A percentile compares a stretch with the other conserved stretches of the same genome.
Conservation (phyloP, 129 eudicot genomes). For the Gnaphalium uliginosum region DNA sequence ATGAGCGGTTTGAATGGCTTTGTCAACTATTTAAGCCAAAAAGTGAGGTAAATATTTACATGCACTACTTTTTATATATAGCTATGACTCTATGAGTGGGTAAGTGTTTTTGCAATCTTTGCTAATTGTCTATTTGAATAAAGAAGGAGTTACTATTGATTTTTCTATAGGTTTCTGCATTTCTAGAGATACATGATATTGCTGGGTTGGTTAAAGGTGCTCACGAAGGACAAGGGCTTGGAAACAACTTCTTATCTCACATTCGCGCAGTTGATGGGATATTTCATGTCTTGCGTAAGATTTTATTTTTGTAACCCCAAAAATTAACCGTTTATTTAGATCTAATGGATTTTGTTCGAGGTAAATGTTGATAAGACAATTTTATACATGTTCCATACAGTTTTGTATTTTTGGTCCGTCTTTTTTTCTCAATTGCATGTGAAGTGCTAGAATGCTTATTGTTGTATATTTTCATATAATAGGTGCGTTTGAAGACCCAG, state of each 20-base stretch:
- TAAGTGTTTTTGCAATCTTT: background rate
- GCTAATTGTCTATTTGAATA: slow-evolving; percentile 11
- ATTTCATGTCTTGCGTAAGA: slow-evolving; percentile 96
- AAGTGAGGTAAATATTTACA: slow-evolving; percentile 64
- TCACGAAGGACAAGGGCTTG: slow-evolving; percentile 98
- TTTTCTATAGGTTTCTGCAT: slow-evolving; percentile 75
- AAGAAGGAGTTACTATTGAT: background rate
- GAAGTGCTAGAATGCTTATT: slow-evolving; percentile 3
- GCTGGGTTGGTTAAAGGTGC: slow-evolving; percentile 99
- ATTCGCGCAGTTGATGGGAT: slow-evolving; percentile 99
- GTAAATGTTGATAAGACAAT: background rate
- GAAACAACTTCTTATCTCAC: slow-evolving; percentile 96
- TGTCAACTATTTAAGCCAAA: slow-evolving; percentile 87
- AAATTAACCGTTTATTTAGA: background rate
- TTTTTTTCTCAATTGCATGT: slow-evolving; percentile 14
- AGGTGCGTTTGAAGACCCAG: slow-evolving; percentile 99
- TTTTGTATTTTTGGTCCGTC: background rate
- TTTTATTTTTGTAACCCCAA: slow-evolving; percentile 4
- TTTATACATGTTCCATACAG: background rate
- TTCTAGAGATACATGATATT: slow-evolving; percentile 96
- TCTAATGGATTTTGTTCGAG: background rate
- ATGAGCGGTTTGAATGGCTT: slow-evolving; percentile 97
- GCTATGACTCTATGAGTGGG: background rate
- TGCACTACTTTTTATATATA: background rate
- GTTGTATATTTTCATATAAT: slow-evolving; percentile 17